phyloP scores from a whole-genome alignment of 176 grass and related monocot species.

The Phoenix dactylifera region DNA sequence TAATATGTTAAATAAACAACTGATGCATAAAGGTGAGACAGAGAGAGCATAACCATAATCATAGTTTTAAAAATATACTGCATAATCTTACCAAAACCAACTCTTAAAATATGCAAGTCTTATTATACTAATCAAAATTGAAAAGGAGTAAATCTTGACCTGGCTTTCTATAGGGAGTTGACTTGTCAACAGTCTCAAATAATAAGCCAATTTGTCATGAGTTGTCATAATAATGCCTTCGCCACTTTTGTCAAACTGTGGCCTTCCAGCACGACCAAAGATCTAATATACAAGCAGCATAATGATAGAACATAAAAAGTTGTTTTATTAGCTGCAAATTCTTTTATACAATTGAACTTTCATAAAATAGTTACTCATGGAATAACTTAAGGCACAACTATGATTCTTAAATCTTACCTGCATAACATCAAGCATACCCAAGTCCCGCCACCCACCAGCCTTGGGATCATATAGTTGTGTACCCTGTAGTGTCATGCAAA shows the following conservation, averaged over 20 bases:
- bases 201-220: slow-evolving; percentile 91
- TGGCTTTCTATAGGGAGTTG: slow-evolving; percentile 98
- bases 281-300: slow-evolving; percentile 34
- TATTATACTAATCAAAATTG: neutral
- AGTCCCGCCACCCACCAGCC: slow-evolving; percentile 86
- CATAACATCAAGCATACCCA: slow-evolving; percentile 99
- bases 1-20: too few species aligned
- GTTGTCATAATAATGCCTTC: slow-evolving; percentile 98
- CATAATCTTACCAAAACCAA: too few species aligned
- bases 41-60: too few species aligned
- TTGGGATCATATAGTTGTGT: slow-evolving; percentile 98
- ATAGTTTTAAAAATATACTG: too few species aligned
- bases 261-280: slow-evolving; percentile 96
- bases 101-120: too few species aligned
- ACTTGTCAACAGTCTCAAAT: slow-evolving; percentile 80
- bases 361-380: too few species aligned
- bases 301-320: too few species aligned
- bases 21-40: too few species aligned
- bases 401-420: slow-evolving; percentile 37
- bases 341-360: too few species aligned
- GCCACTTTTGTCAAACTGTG: slow-evolving; percentile 96
- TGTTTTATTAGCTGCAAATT: too few species aligned
- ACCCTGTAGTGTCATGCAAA: slow-evolving; percentile 30
- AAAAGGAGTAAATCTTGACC: slow-evolving; percentile 22
- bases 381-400: too few species aligned